A percentile compares a stretch with the other conserved stretches of the same genome.
Evolutionary conservation across 106 monocot genomes (phyloP).

Genomic region (Acanthochlamys bracteata): DNA sequence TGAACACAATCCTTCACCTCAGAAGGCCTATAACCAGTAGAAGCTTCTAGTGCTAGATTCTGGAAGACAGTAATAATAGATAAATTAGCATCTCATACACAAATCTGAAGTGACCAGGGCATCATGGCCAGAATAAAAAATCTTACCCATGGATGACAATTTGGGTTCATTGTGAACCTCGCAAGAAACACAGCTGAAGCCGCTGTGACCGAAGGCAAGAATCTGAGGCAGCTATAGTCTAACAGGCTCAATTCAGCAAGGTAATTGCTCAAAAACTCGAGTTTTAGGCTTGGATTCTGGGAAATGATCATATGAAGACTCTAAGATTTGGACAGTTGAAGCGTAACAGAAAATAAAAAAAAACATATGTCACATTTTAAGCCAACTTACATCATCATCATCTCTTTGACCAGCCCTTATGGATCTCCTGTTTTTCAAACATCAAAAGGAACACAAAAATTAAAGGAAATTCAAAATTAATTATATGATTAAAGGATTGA

Average conservation of each 20-base stretch:
- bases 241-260: conserved; percentile 58
- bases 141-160: conserved; percentile 55
- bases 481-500: neutral
- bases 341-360: neutral
- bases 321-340: neutral
- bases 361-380: neutral
- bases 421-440: conserved; percentile 26
- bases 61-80: neutral
- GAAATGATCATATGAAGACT: neutral
- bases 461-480: neutral
- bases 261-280: conserved; percentile 58
- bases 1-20: conserved; percentile 48
- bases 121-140: neutral
- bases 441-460: neutral
- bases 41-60: conserved; percentile 9
- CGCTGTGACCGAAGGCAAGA: conserved; percentile 54
- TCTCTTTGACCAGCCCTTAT: conserved; percentile 17
- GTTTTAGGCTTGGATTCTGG: conserved; percentile 26
- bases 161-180: conserved; percentile 37
- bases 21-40: conserved; percentile 36
- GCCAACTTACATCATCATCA: conserved; percentile 15
- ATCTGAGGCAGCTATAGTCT: conserved; percentile 41
- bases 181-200: conserved; percentile 65
- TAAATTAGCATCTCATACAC: neutral
- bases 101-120: neutral